These are phyloP conservation scores for Euphrasia confusa DNA, from an alignment of 257 asterid genomes.

Conservation along the genomic window DNA sequence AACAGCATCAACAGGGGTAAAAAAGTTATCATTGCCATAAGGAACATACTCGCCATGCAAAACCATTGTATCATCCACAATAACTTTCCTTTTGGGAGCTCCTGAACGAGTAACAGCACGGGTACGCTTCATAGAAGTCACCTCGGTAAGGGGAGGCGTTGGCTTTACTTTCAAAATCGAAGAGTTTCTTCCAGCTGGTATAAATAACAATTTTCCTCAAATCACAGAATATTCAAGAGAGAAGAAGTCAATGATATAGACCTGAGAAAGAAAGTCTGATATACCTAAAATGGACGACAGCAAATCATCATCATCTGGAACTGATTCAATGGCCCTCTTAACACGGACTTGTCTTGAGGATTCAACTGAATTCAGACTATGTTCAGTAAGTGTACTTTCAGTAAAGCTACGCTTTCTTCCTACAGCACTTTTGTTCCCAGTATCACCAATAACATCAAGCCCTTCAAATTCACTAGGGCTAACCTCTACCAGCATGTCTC, in stretches of 20 bases:
- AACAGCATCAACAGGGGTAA: not conserved
- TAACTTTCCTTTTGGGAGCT: conserved; percentile 69
- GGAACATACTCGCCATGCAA: conserved; percentile 91
- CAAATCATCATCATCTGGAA: conserved; percentile 82
- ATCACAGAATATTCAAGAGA: conserved; percentile 15
- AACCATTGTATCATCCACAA: conserved; percentile 87
- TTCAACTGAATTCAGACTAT: conserved; percentile 68
- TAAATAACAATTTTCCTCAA: conserved; percentile 19
- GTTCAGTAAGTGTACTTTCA: conserved; percentile 85
- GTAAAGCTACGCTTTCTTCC: conserved; percentile 80
- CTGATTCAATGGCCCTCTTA: conserved; percentile 41
- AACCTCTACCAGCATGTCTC: conserved; percentile 48
- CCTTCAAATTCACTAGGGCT: conserved; percentile 45
- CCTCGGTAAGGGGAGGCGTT: conserved; percentile 66
- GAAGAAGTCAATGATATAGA: conserved; percentile 1
- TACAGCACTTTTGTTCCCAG: conserved; percentile 60
- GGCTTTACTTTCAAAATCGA: conserved; percentile 67
- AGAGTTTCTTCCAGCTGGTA: conserved; percentile 62
- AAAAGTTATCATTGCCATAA: conserved; percentile 5
- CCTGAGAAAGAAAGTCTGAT: conserved; percentile 18
- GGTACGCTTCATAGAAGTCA: conserved; percentile 63
- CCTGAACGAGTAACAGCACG: conserved; percentile 54
- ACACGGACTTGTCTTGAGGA: conserved; percentile 57
- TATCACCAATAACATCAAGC: conserved; percentile 45
- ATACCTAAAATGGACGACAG: conserved; percentile 86